phyloP scores from a whole-genome alignment of 805 yeast species.

The Ogataea paradorogensis region DNA sequence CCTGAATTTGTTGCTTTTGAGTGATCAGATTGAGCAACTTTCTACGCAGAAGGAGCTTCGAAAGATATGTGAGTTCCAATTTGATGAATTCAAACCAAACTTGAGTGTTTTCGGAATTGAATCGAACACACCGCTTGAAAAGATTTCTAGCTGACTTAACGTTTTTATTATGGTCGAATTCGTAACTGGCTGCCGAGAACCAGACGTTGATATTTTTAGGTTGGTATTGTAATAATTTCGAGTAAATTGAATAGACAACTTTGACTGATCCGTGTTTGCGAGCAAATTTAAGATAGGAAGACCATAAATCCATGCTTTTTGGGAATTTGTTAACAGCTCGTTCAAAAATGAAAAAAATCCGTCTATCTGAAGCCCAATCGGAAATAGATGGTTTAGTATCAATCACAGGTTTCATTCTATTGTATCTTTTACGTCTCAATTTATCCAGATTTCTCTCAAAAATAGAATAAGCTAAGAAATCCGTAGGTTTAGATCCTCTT shows the following conservation, averaged over 20 bases:
- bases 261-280: constrained; percentile 66
- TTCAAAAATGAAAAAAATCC: constrained; percentile 79
- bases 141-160: constrained; percentile 85
- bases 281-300: constrained; percentile 65
- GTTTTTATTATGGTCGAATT: constrained; percentile 83
- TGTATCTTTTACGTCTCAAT: constrained; percentile 67
- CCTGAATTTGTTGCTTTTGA: constrained; percentile 61
- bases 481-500: constrained; percentile 75
- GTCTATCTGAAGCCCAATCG: constrained; percentile 82
- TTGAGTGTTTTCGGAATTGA: constrained; percentile 67
- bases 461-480: constrained; percentile 72
- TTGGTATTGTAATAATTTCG: constrained; percentile 76
- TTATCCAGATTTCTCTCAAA: constrained; percentile 80
- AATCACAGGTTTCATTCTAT: constrained; percentile 54
- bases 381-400: constrained; percentile 65
- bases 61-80: constrained; percentile 81
- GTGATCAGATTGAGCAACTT: constrained; percentile 75
- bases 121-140: constrained; percentile 79
- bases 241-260: constrained; percentile 71
- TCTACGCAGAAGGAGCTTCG: constrained; percentile 80
- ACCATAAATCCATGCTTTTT: constrained; percentile 75
- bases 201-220: constrained; percentile 90
- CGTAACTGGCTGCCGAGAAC: constrained; percentile 94
- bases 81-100: constrained; percentile 87
- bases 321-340: constrained; percentile 82